Evolutionary conservation across 1,284 basidiomycete genomes (phyloP).

Genomic region (Trametes pubescens): DNA sequence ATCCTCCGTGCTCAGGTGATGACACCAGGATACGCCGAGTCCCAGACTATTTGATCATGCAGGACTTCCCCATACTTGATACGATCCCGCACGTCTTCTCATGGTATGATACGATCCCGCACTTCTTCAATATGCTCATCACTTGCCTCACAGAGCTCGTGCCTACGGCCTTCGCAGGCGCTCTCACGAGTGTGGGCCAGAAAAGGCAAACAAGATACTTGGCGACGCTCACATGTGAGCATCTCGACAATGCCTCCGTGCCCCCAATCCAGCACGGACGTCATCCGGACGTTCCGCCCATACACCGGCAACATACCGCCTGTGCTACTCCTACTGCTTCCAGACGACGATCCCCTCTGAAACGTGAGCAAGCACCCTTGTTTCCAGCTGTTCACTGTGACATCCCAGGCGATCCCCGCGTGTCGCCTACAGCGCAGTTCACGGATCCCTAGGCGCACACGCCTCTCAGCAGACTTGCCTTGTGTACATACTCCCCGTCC

Average conservation of each 20-base stretch:
- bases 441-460: too few relatives aligned
- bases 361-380: not conserved
- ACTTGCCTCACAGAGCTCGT: not conserved
- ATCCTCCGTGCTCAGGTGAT: too few relatives aligned
- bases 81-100: too few relatives aligned
- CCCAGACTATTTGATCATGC: too few relatives aligned
- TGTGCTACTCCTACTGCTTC: not conserved
- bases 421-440: not conserved
- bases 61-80: too few relatives aligned
- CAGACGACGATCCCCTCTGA: not conserved
- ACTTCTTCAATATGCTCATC: not conserved
- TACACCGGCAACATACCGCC: constrained; percentile 2
- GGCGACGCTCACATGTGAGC: constrained; percentile 12
- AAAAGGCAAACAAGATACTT: constrained; percentile 13
- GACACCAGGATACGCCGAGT: too few relatives aligned
- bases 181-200: not conserved
- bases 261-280: not conserved
- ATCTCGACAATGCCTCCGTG: not conserved
- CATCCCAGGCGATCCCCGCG: not conserved
- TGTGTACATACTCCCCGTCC: not conserved
- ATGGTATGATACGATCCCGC: too few relatives aligned
- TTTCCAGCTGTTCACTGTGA: not conserved
- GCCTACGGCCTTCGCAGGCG: too few relatives aligned
- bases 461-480: not conserved
- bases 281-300: not conserved